A percentile compares a stretch with the other conserved stretches of the same genome.
Conservation (phyloP, 208 protist species). For the Leishmania guyanensis region DNA sequence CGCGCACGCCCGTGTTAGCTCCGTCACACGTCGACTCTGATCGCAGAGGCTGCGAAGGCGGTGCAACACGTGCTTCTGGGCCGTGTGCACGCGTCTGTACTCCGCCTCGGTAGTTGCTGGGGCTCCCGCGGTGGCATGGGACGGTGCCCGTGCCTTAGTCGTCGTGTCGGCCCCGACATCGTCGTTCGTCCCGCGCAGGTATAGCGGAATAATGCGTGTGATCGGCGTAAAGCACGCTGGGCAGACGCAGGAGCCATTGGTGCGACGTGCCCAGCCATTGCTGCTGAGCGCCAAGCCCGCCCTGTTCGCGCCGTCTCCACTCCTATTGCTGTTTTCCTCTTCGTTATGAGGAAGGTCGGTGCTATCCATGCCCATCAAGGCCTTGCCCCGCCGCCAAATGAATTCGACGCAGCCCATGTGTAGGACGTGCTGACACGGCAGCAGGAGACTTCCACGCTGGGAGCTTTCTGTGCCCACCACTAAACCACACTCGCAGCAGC, state of each 20-base stretch:
- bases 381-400: constrained; percentile 40
- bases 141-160: neutral
- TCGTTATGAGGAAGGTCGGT: constrained; percentile 19
- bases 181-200: constrained; percentile 29
- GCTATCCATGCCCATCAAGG: constrained; percentile 20
- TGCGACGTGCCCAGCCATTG: constrained; percentile 3
- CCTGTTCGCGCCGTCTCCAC: neutral
- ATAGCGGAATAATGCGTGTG: constrained; percentile 60
- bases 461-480: constrained; percentile 66
- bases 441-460: constrained; percentile 59
- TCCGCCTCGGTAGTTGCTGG: constrained; percentile 17
- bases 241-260: constrained; percentile 35
- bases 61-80: constrained; percentile 54
- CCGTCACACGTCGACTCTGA: constrained; percentile 39
- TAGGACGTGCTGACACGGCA: constrained; percentile 86
- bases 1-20: constrained; percentile 62
- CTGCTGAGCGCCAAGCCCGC: neutral
- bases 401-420: constrained; percentile 83
- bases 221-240: constrained; percentile 48
- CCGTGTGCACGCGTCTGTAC: constrained; percentile 34
- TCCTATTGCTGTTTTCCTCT: neutral
- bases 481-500: constrained; percentile 79
- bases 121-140: neutral
- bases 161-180: neutral
- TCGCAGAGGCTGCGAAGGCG: constrained; percentile 49